A percentile compares a stretch with the other conserved stretches of the same genome.
Evolutionary conservation across 345 rosid species (phyloP).

Genomic region (Moricandia moricandioides): DNA sequence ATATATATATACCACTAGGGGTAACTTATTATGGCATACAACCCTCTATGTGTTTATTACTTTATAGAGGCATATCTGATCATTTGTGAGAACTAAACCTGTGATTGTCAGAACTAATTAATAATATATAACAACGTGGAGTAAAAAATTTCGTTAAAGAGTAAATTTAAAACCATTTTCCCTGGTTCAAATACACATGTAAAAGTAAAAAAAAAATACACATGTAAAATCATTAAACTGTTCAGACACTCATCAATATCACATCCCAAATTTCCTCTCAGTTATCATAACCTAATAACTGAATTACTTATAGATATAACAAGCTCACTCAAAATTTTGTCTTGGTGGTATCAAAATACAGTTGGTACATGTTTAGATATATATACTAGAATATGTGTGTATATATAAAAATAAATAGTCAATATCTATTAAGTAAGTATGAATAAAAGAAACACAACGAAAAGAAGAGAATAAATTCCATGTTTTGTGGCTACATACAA

Average conservation of each 20-base stretch:
- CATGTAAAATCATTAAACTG: constrained; percentile 11
- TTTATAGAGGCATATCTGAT: constrained; percentile 10
- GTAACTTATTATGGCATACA: constrained; percentile 28
- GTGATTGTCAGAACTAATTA: constrained; percentile 14
- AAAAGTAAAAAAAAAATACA: not conserved
- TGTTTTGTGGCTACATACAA: constrained; percentile 35
- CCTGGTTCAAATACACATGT: not conserved
- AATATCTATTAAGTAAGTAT: not conserved
- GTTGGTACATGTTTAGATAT: constrained; percentile 1
- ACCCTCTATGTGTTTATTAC: constrained; percentile 24
- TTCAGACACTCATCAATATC: constrained; percentile 21
- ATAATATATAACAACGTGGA: not conserved
- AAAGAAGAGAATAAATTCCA: constrained; percentile 32
- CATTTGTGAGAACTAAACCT: constrained; percentile 28
- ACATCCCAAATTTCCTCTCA: constrained; percentile 13
- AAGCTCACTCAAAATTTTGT: not conserved
- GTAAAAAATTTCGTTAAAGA: not conserved
- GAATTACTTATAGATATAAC: constrained; percentile 5
- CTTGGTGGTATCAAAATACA: not conserved
- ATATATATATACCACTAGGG: not conserved
- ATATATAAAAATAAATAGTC: not conserved
- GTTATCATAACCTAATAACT: not conserved
- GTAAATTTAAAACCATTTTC: not conserved
- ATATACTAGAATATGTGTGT: not conserved
- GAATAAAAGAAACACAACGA: not conserved